These are phyloP conservation scores for Dactylellina sp. DNA, from an alignment of 2,329 filamentous ascomycete species.

Conservation along the genomic window DNA sequence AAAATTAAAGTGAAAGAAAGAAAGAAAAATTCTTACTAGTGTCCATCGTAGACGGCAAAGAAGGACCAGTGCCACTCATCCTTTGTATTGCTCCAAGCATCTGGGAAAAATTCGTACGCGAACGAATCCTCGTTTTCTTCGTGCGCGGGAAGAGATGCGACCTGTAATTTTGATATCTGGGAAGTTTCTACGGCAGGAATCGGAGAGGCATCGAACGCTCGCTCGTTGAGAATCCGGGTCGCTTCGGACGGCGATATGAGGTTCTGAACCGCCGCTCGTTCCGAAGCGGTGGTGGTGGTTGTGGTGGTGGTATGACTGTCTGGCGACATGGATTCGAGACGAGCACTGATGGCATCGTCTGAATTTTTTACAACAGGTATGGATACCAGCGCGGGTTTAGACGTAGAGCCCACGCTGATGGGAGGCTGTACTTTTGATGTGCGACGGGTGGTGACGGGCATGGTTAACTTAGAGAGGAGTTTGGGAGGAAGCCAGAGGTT, in stretches of 20 bases:
- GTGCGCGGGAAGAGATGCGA: slow-evolving; percentile 47
- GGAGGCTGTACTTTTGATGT: slow-evolving; percentile 7
- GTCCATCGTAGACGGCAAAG: slow-evolving; percentile 51
- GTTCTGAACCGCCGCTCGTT: not conserved
- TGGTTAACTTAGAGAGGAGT: not conserved
- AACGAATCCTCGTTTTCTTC: slow-evolving; percentile 48
- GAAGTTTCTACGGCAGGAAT: slow-evolving; percentile 9
- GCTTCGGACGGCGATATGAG: slow-evolving; percentile 32
- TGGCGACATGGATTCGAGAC: slow-evolving; percentile 24
- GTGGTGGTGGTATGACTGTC: not conserved
- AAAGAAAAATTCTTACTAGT: slow-evolving; percentile 40
- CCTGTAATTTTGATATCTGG: slow-evolving; percentile 31
- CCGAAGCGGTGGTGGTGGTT: not conserved
- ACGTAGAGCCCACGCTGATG: not conserved
- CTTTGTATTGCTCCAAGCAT: slow-evolving; percentile 6
- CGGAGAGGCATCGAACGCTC: slow-evolving; percentile 24
- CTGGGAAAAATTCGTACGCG: slow-evolving; percentile 38
- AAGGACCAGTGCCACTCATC: slow-evolving; percentile 32
- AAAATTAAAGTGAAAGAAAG: no score
- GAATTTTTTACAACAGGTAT: no score
- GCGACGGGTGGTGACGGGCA: slow-evolving; percentile 32
- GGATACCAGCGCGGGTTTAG: not conserved
- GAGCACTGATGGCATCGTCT: not conserved
- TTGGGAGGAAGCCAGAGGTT: not conserved
- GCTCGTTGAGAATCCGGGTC: slow-evolving; percentile 40